Percentiles rank a stretch among this genome's conserved stretches.
Evolutionary conservation across 208 protist genomes (phyloP).

Genomic region (Leishmania arabica): DNA sequence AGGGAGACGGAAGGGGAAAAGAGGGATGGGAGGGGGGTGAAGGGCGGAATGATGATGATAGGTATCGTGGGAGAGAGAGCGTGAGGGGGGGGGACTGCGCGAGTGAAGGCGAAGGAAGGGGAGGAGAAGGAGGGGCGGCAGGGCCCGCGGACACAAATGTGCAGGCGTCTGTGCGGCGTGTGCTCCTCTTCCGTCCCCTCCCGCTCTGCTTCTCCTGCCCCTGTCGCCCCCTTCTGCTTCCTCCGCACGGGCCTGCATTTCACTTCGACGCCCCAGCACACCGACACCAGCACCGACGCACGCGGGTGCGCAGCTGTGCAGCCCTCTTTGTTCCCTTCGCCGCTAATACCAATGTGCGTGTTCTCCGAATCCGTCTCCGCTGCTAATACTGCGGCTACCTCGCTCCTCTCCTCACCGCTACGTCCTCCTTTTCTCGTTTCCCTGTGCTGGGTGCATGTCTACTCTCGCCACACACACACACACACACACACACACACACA

Average conservation of each 20-base stretch:
- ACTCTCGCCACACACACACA: background rate
- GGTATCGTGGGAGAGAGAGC: background rate
- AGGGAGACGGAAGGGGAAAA: background rate
- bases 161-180: background rate
- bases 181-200: background rate
- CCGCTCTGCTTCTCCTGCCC: background rate
- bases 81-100: background rate
- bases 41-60: background rate
- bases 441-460: background rate
- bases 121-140: background rate
- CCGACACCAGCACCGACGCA: background rate
- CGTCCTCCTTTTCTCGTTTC: background rate
- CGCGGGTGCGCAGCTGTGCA: background rate
- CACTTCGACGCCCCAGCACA: background rate
- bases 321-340: background rate
- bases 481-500: background rate
- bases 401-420: background rate
- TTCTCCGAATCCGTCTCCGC: background rate
- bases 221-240: background rate
- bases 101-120: background rate
- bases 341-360: background rate
- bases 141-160: background rate
- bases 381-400: background rate
- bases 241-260: background rate
- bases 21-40: background rate